These are phyloP conservation scores for Neurospora terricola DNA, from an alignment of 495 filamentous ascomycete genomes.

Conservation along the genomic window DNA sequence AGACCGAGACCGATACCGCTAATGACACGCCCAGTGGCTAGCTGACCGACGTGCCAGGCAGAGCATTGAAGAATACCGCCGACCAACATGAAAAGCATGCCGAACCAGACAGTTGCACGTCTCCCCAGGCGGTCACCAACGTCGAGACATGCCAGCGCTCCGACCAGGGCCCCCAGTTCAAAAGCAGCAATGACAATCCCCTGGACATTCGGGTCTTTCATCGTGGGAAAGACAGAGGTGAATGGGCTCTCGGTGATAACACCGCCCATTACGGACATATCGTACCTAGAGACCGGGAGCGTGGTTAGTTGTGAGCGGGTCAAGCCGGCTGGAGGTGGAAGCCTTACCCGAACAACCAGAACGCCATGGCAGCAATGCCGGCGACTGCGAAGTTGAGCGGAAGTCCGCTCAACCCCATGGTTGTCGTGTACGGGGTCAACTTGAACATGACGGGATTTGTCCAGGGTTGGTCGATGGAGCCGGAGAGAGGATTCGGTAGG, in stretches of 20 bases:
- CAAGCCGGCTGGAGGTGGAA: no score
- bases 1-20: conserved; percentile 51
- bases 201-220: conserved; percentile 16
- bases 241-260: background rate
- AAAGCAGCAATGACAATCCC: conserved; percentile 37
- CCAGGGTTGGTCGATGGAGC: background rate
- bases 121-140: conserved; percentile 46
- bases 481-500: background rate
- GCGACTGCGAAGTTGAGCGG: background rate
- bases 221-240: background rate
- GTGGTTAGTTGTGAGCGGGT: no score
- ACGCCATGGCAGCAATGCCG: background rate
- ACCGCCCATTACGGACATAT: background rate
- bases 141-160: conserved; percentile 46
- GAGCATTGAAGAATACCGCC: conserved; percentile 50
- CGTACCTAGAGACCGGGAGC: background rate
- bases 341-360: background rate
- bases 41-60: conserved; percentile 43
- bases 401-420: background rate
- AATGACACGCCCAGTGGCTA: conserved; percentile 47
- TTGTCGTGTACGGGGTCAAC: background rate
- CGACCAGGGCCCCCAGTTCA: conserved; percentile 50
- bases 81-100: conserved; percentile 43
- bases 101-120: conserved; percentile 39
- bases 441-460: background rate